Percentiles rank a stretch among this genome's conserved stretches.
Evolutionary conservation across 192 early-diverging fungal species (phyloP).

Genomic region (Radiomyces spectabilis): DNA sequence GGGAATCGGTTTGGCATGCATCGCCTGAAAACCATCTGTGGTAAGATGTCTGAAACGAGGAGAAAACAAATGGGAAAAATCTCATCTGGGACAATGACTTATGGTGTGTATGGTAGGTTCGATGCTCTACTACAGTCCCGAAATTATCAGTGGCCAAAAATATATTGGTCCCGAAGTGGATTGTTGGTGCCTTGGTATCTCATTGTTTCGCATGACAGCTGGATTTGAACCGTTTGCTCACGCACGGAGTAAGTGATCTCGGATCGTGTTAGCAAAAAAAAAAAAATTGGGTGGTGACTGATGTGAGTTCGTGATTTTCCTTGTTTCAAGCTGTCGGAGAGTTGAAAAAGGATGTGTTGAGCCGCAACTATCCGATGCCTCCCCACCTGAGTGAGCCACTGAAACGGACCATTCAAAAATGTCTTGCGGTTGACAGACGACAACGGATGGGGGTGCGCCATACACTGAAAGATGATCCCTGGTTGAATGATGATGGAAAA

Average conservation of each 20-base stretch:
- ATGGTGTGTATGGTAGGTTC: slow-evolving; percentile 61
- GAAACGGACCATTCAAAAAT: slow-evolving; percentile 36
- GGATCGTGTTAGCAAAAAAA: not conserved
- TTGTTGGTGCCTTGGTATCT: slow-evolving; percentile 89
- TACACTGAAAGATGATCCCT: slow-evolving; percentile 37
- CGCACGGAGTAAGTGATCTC: slow-evolving; percentile 18
- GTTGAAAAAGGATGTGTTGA: slow-evolving; percentile 38
- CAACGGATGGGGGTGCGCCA: slow-evolving; percentile 27
- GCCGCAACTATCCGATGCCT: slow-evolving; percentile 32
- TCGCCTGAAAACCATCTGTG: slow-evolving; percentile 81
- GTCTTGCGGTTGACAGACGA: slow-evolving; percentile 31
- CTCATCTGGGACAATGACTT: too few species aligned
- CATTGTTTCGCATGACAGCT: slow-evolving; percentile 73
- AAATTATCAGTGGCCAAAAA: slow-evolving; percentile 84
- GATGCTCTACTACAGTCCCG: slow-evolving; percentile 80
- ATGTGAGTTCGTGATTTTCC: not conserved
- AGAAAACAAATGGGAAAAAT: slow-evolving; percentile 4
- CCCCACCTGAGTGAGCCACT: slow-evolving; percentile 29
- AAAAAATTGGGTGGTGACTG: not conserved
- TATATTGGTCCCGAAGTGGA: slow-evolving; percentile 94
- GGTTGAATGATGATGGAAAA: slow-evolving; percentile 31
- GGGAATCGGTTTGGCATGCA: slow-evolving; percentile 71
- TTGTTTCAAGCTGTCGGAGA: slow-evolving; percentile 36
- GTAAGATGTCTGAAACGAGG: slow-evolving; percentile 31
- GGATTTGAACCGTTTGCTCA: slow-evolving; percentile 40